Evolutionary conservation across 2,329 filamentous ascomycete genomes (phyloP), one percentile per base, ranked within the genome.

Genomic region (Teratosphaeria pseudoeucalypti): DNA sequence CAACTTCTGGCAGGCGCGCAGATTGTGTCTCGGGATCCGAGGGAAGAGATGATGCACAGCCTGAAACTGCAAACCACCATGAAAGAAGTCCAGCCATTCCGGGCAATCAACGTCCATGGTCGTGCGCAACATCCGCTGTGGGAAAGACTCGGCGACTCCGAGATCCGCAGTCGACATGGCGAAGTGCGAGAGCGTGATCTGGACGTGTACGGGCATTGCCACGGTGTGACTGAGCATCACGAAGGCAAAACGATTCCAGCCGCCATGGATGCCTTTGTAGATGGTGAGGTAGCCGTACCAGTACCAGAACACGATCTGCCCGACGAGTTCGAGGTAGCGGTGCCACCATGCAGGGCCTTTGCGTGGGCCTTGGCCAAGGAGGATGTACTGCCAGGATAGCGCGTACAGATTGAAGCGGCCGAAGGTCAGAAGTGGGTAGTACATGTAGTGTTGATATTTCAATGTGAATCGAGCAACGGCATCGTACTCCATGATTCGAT

Each of bases 41-140:
- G 86, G 86, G 67, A 85, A 89, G 11, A 89, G 72, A 65, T 89
- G 86, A 71, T 89, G 86, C 2, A 88, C 81, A 6, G 82, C 85
- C 72, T 89, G 86, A 73, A 89, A 89, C 73, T 89, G 86, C 32
- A 89, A 76, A 1, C 86, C 86, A 55, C 86, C 86, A 70, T 89
- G 86, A 68, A 88, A 78, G 65, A 85, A 89, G 70, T 89, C 86
- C 29, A 89, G 75, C 86, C 86, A 89, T 27, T 78, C 75, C 0
- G 86, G 86, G 72, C 86, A 89, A 66, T 87, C 85, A 55, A 89
- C 82, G 66, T 89, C 86, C 85, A 89, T 87, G 29, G 85, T 88
- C 2, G 86, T 89, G 53, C 86, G 80, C 43, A 89, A 75, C 78
- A 87, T 85, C 67, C 84, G 83, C 74, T 88, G 85, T 0, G 85